These are phyloP conservation scores for Gnetum montanum DNA, from an alignment of 75 land plant genomes.

Conservation along the genomic window DNA sequence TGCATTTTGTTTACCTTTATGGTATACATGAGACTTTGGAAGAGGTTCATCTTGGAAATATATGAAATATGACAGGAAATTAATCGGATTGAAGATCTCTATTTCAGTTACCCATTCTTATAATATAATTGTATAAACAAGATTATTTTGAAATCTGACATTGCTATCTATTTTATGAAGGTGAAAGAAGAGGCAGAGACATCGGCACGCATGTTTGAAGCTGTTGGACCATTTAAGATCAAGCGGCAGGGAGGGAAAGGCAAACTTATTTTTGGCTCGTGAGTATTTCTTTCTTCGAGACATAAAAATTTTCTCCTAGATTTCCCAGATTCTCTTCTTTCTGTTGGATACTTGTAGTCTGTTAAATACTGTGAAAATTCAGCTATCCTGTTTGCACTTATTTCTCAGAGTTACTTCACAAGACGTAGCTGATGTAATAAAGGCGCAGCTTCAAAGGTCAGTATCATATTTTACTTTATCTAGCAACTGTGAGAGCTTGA, in stretches of 20 bases:
- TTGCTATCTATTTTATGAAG: too few relatives aligned
- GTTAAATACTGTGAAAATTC: too few relatives aligned
- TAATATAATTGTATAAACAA: background rate
- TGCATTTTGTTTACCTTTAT: too few relatives aligned
- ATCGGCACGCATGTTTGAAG: constrained; percentile 64
- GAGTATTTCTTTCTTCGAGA: constrained; percentile 14
- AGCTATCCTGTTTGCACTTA: too few relatives aligned
- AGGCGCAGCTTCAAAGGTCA: constrained; percentile 78
- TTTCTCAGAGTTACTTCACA: constrained; percentile 79
- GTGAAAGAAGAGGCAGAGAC: constrained; percentile 85
- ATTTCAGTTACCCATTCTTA: background rate
- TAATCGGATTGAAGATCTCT: background rate
- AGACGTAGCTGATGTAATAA: constrained; percentile 91
- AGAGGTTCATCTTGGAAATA: too few relatives aligned
- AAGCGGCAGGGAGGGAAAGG: constrained; percentile 78
- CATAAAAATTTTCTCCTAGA: too few relatives aligned
- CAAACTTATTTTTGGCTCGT: constrained; percentile 92
- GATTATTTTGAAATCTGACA: too few relatives aligned
- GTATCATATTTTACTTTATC: too few relatives aligned
- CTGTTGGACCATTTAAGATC: constrained; percentile 75
- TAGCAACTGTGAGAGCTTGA: background rate
- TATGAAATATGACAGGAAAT: background rate
- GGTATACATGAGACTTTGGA: too few relatives aligned
- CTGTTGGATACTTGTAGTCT: too few relatives aligned
- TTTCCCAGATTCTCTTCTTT: too few relatives aligned